phyloP scores from a whole-genome alignment of 306 rosid genomes.

The Leucaena leucocephala region DNA sequence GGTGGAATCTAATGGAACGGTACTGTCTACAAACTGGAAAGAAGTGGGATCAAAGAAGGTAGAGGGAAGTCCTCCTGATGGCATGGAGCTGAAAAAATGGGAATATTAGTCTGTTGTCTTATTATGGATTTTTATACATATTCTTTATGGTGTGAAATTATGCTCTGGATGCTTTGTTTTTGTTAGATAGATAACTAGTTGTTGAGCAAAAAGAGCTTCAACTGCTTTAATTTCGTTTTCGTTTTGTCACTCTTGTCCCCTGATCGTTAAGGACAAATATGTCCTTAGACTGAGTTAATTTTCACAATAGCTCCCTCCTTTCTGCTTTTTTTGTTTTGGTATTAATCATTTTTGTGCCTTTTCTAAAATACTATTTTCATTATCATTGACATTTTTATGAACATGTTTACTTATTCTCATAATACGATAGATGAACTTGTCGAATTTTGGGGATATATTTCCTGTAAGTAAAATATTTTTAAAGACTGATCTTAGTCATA shows the following conservation, averaged over 20 bases:
- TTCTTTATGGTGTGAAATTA: slow-evolving; percentile 32
- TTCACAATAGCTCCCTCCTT: neutral
- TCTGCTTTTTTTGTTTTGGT: too few species aligned
- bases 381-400: too few species aligned
- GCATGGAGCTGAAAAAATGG: slow-evolving; percentile 97
- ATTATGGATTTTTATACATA: neutral
- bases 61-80: slow-evolving; percentile 97
- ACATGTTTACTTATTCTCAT: neutral
- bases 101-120: slow-evolving; percentile 48
- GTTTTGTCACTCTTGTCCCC: too few species aligned
- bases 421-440: too few species aligned
- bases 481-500: neutral
- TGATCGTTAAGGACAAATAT: neutral
- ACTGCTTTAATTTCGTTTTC: neutral
- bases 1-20: slow-evolving; percentile 95
- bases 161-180: slow-evolving; percentile 35
- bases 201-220: neutral
- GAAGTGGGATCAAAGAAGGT: slow-evolving; percentile 94
- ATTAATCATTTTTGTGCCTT: too few species aligned
- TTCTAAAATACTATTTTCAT: too few species aligned
- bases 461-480: too few species aligned
- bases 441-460: too few species aligned
- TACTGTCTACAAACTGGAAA: slow-evolving; percentile 94
- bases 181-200: neutral
- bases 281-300: neutral